These are phyloP conservation scores for Aspergillus saccharolyticus DNA, from an alignment of 495 filamentous ascomycete species.

Conservation along the genomic window DNA sequence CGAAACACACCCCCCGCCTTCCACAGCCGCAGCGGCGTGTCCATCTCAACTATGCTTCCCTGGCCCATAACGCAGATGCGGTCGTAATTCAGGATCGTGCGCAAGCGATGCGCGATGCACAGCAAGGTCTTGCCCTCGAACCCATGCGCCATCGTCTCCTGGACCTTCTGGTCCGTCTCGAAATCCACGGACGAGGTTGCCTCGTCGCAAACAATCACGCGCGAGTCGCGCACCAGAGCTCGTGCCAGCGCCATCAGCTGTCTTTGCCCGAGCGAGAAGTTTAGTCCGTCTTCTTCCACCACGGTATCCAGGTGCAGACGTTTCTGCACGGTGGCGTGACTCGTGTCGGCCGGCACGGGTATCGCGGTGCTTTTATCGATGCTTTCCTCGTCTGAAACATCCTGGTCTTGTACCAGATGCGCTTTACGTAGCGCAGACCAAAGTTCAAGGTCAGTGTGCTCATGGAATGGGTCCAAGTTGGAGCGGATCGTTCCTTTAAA, in stretches of 20 bases:
- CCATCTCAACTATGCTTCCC: constrained; percentile 80
- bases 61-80: constrained; percentile 94
- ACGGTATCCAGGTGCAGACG: background rate
- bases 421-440: constrained; percentile 83
- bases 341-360: background rate
- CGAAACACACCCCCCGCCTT: constrained; percentile 65
- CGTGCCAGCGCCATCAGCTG: constrained; percentile 94
- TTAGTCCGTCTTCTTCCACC: constrained; percentile 52
- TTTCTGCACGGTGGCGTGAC: background rate
- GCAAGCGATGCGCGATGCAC: constrained; percentile 90
- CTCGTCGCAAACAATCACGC: constrained; percentile 96
- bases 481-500: constrained; percentile 87
- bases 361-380: background rate
- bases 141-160: constrained; percentile 77
- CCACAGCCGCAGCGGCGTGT: constrained; percentile 67
- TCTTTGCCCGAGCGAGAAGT: constrained; percentile 93
- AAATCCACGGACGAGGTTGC: constrained; percentile 91
- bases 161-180: constrained; percentile 94
- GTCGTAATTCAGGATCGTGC: constrained; percentile 92
- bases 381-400: constrained; percentile 25
- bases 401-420: constrained; percentile 63
- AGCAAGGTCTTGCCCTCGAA: constrained; percentile 87
- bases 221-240: constrained; percentile 76
- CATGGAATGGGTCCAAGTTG: constrained; percentile 88
- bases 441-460: constrained; percentile 81